Conservation (phyloP, 1,284 basidiomycete species). For the Ustilago lituana region DNA sequence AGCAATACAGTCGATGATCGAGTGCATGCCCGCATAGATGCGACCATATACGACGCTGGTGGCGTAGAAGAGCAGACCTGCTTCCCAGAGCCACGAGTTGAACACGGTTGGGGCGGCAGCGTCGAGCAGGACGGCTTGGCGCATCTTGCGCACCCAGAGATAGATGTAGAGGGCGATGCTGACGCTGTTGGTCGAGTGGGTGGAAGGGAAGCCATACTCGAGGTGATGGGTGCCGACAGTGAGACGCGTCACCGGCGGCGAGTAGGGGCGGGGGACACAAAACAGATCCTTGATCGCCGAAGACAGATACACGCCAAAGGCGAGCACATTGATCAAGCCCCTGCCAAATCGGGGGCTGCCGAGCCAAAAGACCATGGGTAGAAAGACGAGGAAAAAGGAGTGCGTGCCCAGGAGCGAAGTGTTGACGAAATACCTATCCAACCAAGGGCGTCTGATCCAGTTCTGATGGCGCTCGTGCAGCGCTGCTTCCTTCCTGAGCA, state of each 20-base stretch:
- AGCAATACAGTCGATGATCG: conserved; percentile 64
- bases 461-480: conserved; percentile 50
- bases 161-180: conserved; percentile 75
- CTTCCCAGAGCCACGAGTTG: conserved; percentile 50
- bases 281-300: conserved; percentile 88
- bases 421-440: conserved; percentile 90
- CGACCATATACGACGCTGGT: conserved; percentile 86
- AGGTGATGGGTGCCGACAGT: conserved; percentile 69
- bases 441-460: conserved; percentile 70
- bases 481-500: conserved; percentile 37
- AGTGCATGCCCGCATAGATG: conserved; percentile 74
- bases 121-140: conserved; percentile 2
- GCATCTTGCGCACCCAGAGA: conserved; percentile 43
- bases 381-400: conserved; percentile 90
- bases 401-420: conserved; percentile 83
- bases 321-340: conserved; percentile 73
- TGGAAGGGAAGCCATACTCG: conserved; percentile 91
- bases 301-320: conserved; percentile 82
- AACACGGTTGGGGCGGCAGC: conserved; percentile 4
- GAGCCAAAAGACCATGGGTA: conserved; percentile 89
- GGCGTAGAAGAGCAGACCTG: conserved; percentile 60
- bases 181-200: conserved; percentile 90
- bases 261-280: conserved; percentile 88
- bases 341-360: conserved; percentile 77
- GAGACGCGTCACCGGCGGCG: conserved; percentile 87